These are phyloP conservation scores for Tulasnella sp. DNA, from an alignment of 768 basidiomycete species.

Conservation along the genomic window DNA sequence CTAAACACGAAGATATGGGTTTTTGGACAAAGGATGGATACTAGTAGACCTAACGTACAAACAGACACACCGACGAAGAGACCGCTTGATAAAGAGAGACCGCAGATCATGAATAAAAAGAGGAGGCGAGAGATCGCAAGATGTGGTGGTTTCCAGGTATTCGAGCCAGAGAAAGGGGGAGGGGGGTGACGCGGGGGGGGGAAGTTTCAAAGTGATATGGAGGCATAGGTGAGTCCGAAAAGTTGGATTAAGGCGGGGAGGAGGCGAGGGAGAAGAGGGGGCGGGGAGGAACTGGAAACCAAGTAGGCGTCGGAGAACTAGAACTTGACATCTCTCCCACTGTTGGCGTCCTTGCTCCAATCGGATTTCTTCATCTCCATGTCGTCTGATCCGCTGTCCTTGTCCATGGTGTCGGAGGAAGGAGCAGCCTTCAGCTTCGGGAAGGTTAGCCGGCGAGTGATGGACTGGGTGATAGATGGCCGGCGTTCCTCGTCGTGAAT, in stretches of 20 bases:
- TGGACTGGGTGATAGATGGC: not conserved
- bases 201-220: not conserved
- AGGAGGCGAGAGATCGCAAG: not conserved
- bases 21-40: not conserved
- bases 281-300: not conserved
- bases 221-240: not conserved
- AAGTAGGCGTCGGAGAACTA: not conserved
- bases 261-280: not conserved
- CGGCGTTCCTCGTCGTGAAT: not conserved
- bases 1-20: not conserved
- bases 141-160: not conserved
- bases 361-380: constrained; percentile 5
- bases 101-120: not conserved
- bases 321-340: not conserved
- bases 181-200: too few species aligned
- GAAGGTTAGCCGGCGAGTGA: not conserved
- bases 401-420: constrained; percentile 1
- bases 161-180: not conserved
- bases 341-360: not conserved
- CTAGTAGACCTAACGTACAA: not conserved
- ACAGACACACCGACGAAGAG: not conserved
- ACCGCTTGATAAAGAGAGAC: not conserved
- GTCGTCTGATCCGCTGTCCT: not conserved
- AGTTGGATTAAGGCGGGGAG: not conserved
- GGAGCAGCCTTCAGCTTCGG: constrained; percentile 13